Evolutionary conservation across 2,329 filamentous ascomycete genomes (phyloP), one percentile per base, ranked within the genome.

Genomic region (Leptosphaerulina australis): DNA sequence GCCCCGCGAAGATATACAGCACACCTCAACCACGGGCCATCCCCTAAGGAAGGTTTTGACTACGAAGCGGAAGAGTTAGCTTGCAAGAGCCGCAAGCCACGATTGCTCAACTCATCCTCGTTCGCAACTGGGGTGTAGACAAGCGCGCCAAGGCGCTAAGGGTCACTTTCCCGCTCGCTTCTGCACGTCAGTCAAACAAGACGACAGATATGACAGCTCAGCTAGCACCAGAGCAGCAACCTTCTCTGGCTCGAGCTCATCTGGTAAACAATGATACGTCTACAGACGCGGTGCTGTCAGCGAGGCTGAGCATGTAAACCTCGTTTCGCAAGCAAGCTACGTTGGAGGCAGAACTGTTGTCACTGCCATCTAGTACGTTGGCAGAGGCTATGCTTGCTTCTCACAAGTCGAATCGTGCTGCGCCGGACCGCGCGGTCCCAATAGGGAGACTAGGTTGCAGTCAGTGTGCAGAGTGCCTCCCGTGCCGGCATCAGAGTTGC

Each of bases 111-210:
- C 33, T 49, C 41, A 28, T 46, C 20, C 41, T 17, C 44, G 20
- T 53, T 41, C 26, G 35, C 21, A 35, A 21, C 36, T 51, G 36
- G 37, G n/a, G 35, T 41, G 36, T 44, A 38, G 26, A 47, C 48
- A 53, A 51, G 40, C 28, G 14, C 53, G 58, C 59, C 58, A 64
- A 60, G 65, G 50, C 43, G 58, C 61, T 60, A 56, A 22, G 48
- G 63, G 59, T 62, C 62, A 62, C 24, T 30, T 47, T 63, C 40
- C 66, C 67, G 66, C 64, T 62, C 56, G 61, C 60, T 36, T 55
- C 53, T 66, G 61, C 55, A 64, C 49, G 55, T 53, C 58, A 55
- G 46, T 59, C 67, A 67, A 69, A 66, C 60, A 62, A 54, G 59
- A 54, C 49, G 53, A 62, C 49, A 55, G 48, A 53, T 51, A 43